Evolutionary conservation across 2,329 filamentous ascomycete genomes (phyloP).

Genomic region (Apiospora rasikravindrae): DNA sequence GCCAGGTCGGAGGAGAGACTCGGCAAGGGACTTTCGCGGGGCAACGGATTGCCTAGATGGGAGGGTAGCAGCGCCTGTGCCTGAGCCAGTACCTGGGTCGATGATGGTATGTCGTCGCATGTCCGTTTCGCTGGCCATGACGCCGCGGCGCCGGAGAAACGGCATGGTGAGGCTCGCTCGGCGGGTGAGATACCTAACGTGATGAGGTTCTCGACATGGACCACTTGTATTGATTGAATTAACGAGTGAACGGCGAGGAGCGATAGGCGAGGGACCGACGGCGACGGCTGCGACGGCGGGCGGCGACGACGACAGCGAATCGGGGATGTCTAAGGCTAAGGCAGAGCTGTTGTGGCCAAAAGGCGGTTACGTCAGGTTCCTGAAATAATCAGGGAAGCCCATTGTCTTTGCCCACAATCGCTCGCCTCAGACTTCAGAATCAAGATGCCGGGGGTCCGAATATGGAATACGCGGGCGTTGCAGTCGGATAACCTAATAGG

Average conservation of each 20-base stretch:
- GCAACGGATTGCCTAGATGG: constrained; percentile 24
- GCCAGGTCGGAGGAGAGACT: constrained; percentile 28
- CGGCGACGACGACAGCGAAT: not conserved
- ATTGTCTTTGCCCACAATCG: constrained; percentile 18
- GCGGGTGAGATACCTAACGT: not conserved
- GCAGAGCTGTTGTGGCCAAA: constrained; percentile 4
- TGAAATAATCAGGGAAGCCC: constrained; percentile 18
- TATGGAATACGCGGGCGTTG: not conserved
- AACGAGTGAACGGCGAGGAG: not conserved
- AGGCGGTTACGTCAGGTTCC: constrained; percentile 20
- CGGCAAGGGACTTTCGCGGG: constrained; percentile 29
- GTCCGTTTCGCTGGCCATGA: constrained; percentile 63
- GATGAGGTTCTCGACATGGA: constrained; percentile 5
- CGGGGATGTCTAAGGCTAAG: not conserved
- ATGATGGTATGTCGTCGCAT: constrained; percentile 58
- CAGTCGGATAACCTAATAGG: constrained; percentile 13
- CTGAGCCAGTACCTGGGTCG: constrained; percentile 32
- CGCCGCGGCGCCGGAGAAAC: constrained; percentile 66
- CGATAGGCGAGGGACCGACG: not conserved
- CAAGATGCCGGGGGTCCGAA: constrained; percentile 11
- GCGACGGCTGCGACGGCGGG: not conserved
- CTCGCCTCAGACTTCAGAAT: constrained; percentile 14
- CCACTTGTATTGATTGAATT: not conserved
- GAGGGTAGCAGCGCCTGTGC: constrained; percentile 19
- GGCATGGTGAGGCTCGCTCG: constrained; percentile 51